Conservation (phyloP, 2,329 filamentous ascomycete genomes). For the Parascedosporium putredinis region DNA sequence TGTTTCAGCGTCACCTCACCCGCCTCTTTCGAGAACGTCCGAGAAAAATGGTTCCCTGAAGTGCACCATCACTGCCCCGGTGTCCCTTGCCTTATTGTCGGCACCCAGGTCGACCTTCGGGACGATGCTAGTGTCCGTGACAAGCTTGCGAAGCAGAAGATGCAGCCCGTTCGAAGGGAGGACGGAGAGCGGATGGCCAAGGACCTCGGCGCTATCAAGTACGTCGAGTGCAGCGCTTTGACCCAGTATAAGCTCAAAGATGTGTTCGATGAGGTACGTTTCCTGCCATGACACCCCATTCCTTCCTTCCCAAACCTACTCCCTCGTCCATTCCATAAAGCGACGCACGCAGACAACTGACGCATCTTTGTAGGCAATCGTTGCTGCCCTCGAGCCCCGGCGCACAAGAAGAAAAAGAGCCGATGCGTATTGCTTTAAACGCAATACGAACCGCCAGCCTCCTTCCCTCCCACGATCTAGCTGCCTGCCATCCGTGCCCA, state of each 20-base stretch:
- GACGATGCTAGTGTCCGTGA: slow-evolving; percentile 80
- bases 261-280: slow-evolving; percentile 90
- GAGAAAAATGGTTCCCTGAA: slow-evolving; percentile 98
- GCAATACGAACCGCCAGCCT: background rate
- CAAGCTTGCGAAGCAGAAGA: slow-evolving; percentile 92
- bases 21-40: slow-evolving; percentile 96
- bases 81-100: slow-evolving; percentile 94
- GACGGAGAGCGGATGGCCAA: slow-evolving; percentile 95
- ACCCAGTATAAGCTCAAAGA: slow-evolving; percentile 99
- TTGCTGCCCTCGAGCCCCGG: slow-evolving; percentile 87
- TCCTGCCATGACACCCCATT: no score
- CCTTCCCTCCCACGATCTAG: background rate
- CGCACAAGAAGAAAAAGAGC: slow-evolving; percentile 65
- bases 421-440: slow-evolving; percentile 60
- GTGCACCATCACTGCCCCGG: slow-evolving; percentile 98
- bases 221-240: slow-evolving; percentile 95
- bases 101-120: slow-evolving; percentile 92
- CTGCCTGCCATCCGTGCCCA: background rate
- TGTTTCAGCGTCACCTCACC: slow-evolving; percentile 98
- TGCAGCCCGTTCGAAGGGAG: slow-evolving; percentile 83
- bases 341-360: background rate
- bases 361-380: slow-evolving; percentile 60
- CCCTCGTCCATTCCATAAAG: background rate
- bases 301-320: background rate
- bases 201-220: slow-evolving; percentile 95